Percentiles rank a stretch among this genome's conserved stretches.
Conservation (phyloP, 2,329 filamentous ascomycete species). For the Hawksworthiomyces lignivorus region DNA sequence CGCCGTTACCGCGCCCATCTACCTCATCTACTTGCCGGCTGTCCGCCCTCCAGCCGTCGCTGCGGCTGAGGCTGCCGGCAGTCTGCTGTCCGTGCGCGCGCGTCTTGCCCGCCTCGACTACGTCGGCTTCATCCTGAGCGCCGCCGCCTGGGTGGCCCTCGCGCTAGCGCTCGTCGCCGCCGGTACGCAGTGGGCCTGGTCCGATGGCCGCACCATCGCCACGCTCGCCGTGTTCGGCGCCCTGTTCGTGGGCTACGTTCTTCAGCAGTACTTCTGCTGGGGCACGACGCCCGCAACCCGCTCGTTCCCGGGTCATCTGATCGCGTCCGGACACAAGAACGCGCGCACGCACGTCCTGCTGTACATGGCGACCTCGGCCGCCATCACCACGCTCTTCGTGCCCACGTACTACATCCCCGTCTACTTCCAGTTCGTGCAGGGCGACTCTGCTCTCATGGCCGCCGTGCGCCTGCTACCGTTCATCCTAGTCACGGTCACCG, state of each 20-base stretch:
- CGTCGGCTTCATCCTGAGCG: conserved; percentile 29
- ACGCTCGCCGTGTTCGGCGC: conserved; percentile 22
- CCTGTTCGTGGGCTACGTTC: conserved; percentile 23
- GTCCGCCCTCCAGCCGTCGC: conserved; percentile 20
- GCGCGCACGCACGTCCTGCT: conserved; percentile 32
- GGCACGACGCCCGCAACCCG: conserved; percentile 31
- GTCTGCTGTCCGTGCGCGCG: conserved; percentile 19
- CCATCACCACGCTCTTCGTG: conserved; percentile 27
- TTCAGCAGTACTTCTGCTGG: conserved; percentile 35
- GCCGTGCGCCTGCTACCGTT: conserved; percentile 31
- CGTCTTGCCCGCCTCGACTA: conserved; percentile 35
- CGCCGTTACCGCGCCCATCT: conserved; percentile 17
- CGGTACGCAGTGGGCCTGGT: conserved; percentile 30
- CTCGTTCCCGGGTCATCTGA: conserved; percentile 37
- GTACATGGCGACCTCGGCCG: conserved; percentile 25
- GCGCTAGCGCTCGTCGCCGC: conserved; percentile 35
- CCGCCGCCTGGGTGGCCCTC: conserved; percentile 29
- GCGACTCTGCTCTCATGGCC: conserved; percentile 28
- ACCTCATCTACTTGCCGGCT: conserved; percentile 22
- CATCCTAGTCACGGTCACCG: conserved; percentile 20
- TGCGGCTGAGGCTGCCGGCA: conserved; percentile 11
- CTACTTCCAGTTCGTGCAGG: conserved; percentile 40
- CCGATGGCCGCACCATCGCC: conserved; percentile 24
- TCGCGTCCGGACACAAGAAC: too few relatives aligned
- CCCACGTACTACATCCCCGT: conserved; percentile 44